Evolutionary conservation across 177 flowering plant species (phyloP), one percentile per base, ranked within the genome.

Genomic region (Vitis hybrid): DNA sequence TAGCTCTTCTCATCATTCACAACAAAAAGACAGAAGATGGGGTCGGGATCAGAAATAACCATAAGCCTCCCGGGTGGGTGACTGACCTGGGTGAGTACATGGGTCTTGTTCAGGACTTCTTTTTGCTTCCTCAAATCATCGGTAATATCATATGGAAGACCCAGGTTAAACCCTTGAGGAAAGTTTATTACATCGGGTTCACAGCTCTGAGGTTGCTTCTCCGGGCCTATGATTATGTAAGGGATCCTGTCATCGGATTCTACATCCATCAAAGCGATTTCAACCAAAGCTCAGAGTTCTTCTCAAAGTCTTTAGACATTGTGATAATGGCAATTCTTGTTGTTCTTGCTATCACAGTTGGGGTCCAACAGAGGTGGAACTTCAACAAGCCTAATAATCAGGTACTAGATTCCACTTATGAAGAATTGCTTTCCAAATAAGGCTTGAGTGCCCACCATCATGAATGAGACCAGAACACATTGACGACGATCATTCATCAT

Each of bases 51-150:
- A 39, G 45, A 39, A 80, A 78, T 66, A 71, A 79, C 13, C 79
- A 63, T 58, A 68, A 65, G 8, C 34, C 73, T 11, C 67, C 54
- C 14, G 83, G 73, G 59, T 92, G 97, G 98, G 87, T 83, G 76
- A 81, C 80, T 12, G 76, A 86, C 69, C 81, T 92, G 7, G 88
- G 87, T 72, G 97, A 92, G 82, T 92, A 94, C 74, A 71, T 86
- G 14, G 98, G 98, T 69, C 88, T 92, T 30, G 83, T 87, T 69
- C 94, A 94, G 72, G 97, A 92, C 66, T 86, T 92, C 54, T 94
- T 89, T 83, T 76, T 94, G 67, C 88, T 94, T 67, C 97, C 98
- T 57, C 97, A 94, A 72, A 82, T 92, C 26, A 82, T 94, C 23
- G 96, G 91, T 34, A 94, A 90, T 74, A 3, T 89, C 3, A 19